Conservation (phyloP, 2,329 filamentous ascomycete species). For the Colletotrichum coccodes region DNA sequence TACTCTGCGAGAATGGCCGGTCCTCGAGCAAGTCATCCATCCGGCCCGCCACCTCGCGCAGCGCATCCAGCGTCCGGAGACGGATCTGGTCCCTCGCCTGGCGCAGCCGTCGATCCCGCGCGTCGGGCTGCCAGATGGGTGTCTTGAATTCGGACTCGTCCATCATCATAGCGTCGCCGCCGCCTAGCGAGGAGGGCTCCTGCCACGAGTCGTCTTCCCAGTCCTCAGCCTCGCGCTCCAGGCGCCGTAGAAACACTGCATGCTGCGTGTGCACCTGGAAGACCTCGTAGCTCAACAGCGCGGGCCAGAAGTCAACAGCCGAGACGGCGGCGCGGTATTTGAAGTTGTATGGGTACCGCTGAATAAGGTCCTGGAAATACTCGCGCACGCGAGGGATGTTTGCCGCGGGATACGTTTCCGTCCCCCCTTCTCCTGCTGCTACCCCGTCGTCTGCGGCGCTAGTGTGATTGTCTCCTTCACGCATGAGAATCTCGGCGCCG, state of each 20-base stretch:
- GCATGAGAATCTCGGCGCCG: conserved; percentile 85
- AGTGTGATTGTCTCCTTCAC: conserved; percentile 52
- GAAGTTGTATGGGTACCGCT: conserved; percentile 78
- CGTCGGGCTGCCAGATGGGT: conserved; percentile 31
- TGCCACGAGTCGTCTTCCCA: conserved; percentile 37
- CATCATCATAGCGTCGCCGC: conserved; percentile 26
- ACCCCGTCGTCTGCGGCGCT: conserved; percentile 20
- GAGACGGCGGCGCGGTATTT: conserved; percentile 67
- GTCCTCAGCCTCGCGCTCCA: conserved; percentile 45
- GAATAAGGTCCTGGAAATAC: conserved; percentile 83
- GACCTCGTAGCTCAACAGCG: conserved; percentile 83
- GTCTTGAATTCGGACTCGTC: conserved; percentile 38
- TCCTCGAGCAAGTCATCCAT: conserved; percentile 78
- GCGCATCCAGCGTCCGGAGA: conserved; percentile 63
- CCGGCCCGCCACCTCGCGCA: conserved; percentile 71
- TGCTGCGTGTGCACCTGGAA: conserved; percentile 76
- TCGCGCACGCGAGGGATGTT: conserved; percentile 57
- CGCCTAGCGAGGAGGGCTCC: conserved; percentile 20
- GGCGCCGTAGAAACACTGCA: conserved; percentile 51
- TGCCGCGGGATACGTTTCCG: conserved; percentile 41
- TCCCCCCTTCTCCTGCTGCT: conserved; percentile 17
- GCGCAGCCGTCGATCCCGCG: conserved; percentile 34
- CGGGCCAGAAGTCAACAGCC: conserved; percentile 82
- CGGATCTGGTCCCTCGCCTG: conserved; percentile 54
- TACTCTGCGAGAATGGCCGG: conserved; percentile 75